A percentile compares a stretch with the other conserved stretches of the same genome.
Conservation (phyloP, 306 rosid species). For the Sindora glabra region DNA sequence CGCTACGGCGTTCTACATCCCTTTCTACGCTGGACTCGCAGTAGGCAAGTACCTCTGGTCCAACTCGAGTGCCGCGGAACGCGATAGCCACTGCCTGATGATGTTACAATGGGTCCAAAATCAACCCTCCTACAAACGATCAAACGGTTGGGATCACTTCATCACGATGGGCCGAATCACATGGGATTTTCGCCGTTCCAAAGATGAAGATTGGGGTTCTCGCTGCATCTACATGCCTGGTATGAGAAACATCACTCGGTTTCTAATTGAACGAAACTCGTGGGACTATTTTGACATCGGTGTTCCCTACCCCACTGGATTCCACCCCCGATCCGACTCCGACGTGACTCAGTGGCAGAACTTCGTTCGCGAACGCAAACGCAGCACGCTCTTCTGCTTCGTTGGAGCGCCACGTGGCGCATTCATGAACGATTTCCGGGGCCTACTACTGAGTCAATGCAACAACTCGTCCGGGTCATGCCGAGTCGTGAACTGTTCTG, state of each 20-base stretch:
- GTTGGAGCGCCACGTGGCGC: slow-evolving; percentile 76
- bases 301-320: slow-evolving; percentile 93
- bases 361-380: slow-evolving; percentile 50
- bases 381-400: slow-evolving; percentile 60
- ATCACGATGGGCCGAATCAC: slow-evolving; percentile 77
- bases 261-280: slow-evolving; percentile 74
- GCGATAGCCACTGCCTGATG: slow-evolving; percentile 56
- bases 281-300: slow-evolving; percentile 98
- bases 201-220: slow-evolving; percentile 70
- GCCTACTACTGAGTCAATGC: slow-evolving; percentile 57
- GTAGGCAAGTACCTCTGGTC: slow-evolving; percentile 61
- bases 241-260: slow-evolving; percentile 74
- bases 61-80: slow-evolving; percentile 38
- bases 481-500: slow-evolving; percentile 59
- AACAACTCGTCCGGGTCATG: slow-evolving; percentile 43
- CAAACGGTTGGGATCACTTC: slow-evolving; percentile 79
- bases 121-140: slow-evolving; percentile 35
- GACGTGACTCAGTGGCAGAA: slow-evolving; percentile 63
- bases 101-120: slow-evolving; percentile 52
- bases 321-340: slow-evolving; percentile 57
- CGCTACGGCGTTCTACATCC: slow-evolving; percentile 73
- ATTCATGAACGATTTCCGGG: slow-evolving; percentile 59
- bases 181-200: slow-evolving; percentile 81
- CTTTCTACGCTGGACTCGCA: slow-evolving; percentile 86
- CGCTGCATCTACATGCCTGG: slow-evolving; percentile 58